Conservation (phyloP, 2,329 filamentous ascomycete species). For the Fusarium torreyae region DNA sequence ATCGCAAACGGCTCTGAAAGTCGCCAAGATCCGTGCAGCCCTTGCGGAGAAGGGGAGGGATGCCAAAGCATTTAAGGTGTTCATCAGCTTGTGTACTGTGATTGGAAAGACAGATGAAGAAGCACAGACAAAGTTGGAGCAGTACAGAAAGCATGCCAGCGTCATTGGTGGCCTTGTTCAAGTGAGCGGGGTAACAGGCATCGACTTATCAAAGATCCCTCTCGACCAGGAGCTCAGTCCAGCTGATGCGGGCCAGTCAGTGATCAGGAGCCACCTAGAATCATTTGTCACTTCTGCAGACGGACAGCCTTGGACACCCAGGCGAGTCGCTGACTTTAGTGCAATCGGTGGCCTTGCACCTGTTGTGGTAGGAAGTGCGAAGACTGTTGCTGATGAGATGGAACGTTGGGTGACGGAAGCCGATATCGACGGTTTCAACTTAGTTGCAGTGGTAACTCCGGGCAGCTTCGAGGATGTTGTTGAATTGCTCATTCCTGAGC, state of each 20-base stretch:
- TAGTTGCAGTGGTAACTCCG: slow-evolving; percentile 55
- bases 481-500: slow-evolving; percentile 20
- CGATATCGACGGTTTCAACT: slow-evolving; percentile 29
- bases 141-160: slow-evolving; percentile 1
- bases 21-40: too few species aligned
- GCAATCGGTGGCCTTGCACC: slow-evolving; percentile 1
- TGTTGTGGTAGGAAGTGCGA: slow-evolving; percentile 2
- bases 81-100: not conserved
- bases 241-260: not conserved
- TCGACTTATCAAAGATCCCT: slow-evolving; percentile 1
- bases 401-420: slow-evolving; percentile 15
- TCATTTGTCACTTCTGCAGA: too few species aligned
- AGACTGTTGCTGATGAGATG: slow-evolving; percentile 16
- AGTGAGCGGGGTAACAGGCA: slow-evolving; percentile 2
- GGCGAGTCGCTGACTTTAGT: not conserved
- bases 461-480: slow-evolving; percentile 20
- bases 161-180: slow-evolving; percentile 1
- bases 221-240: slow-evolving; percentile 1
- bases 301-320: not conserved
- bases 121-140: slow-evolving; percentile 8
- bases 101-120: slow-evolving; percentile 14
- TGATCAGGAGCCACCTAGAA: not conserved
- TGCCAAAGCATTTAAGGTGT: slow-evolving; percentile 1
- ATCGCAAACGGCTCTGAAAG: too few species aligned
- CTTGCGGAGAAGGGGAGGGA: too few species aligned